Conservation (phyloP, 352 stramenopile genomes). For the Globisporangium recalcitrans region DNA sequence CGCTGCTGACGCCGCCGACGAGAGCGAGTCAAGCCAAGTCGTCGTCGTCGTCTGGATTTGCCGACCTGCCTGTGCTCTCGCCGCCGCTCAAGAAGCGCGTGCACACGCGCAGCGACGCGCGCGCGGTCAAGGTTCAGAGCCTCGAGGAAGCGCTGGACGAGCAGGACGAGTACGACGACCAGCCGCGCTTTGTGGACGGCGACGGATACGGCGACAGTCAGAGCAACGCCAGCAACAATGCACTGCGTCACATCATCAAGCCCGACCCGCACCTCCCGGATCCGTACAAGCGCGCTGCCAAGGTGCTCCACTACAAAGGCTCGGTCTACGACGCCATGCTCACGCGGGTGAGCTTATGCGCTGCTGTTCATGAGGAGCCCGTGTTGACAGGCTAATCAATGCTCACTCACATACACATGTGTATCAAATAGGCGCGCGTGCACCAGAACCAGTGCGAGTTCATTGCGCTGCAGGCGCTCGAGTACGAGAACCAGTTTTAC, state of each 20-base stretch:
- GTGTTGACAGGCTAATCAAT: neutral
- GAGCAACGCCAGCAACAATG: conserved; percentile 10
- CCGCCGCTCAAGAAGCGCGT: conserved; percentile 50
- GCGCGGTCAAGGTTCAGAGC: conserved; percentile 35
- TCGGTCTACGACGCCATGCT: conserved; percentile 61
- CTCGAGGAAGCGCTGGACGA: conserved; percentile 23
- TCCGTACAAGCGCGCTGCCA: conserved; percentile 31
- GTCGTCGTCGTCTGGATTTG: neutral
- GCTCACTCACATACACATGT: too few relatives aligned
- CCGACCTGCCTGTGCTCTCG: conserved; percentile 30
- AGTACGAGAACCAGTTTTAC: conserved; percentile 41
- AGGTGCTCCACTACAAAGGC: conserved; percentile 32
- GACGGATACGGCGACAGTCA: neutral
- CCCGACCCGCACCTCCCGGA: conserved; percentile 50
- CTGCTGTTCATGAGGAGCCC: conserved; percentile 10
- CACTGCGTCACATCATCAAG: conserved; percentile 25
- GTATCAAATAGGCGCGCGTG: conserved; percentile 35
- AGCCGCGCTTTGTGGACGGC: conserved; percentile 14
- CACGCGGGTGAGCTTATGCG: conserved; percentile 30
- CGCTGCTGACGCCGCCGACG: conserved; percentile 4
- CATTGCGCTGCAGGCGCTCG: conserved; percentile 52
- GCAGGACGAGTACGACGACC: conserved; percentile 13
- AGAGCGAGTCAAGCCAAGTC: neutral
- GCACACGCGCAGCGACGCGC: conserved; percentile 25
- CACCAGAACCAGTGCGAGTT: conserved; percentile 65